phyloP scores from a whole-genome alignment of 768 basidiomycete species.

The Porpolomopsis calyptriformis region DNA sequence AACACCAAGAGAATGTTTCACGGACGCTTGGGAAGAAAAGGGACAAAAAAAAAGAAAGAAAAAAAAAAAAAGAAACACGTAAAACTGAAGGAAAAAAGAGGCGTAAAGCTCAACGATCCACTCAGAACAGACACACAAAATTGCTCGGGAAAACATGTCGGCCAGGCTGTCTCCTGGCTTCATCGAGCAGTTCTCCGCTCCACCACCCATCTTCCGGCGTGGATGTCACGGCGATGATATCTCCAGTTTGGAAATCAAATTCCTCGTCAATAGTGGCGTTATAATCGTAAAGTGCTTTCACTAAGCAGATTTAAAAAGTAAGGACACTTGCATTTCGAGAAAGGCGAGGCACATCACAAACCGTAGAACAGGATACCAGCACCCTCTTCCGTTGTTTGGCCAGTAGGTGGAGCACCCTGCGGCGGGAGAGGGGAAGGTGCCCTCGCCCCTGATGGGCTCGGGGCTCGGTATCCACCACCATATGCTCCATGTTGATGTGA shows the following conservation, averaged over 20 bases:
- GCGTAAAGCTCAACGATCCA: slow-evolving; percentile 3
- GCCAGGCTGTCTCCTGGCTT: slow-evolving; percentile 57
- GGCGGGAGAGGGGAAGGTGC: slow-evolving; percentile 43
- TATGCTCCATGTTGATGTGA: slow-evolving; percentile 23
- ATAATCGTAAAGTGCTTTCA: slow-evolving; percentile 87
- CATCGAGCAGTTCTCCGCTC: slow-evolving; percentile 82
- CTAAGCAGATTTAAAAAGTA: slow-evolving; percentile 27
- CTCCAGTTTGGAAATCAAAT: slow-evolving; percentile 91
- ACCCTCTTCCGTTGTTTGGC: slow-evolving; percentile 75
- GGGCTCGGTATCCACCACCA: slow-evolving; percentile 28
- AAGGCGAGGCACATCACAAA: slow-evolving; percentile 27
- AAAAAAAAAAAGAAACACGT: no score
- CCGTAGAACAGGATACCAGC: slow-evolving; percentile 81
- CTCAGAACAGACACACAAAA: slow-evolving; percentile 70
- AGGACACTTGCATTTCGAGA: neutral
- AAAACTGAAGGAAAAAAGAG: slow-evolving; percentile 1
- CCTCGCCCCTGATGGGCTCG: slow-evolving; percentile 32
- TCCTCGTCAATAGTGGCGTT: slow-evolving; percentile 79
- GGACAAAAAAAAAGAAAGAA: no score
- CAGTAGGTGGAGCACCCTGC: slow-evolving; percentile 33
- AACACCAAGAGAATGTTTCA: no score
- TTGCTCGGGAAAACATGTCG: slow-evolving; percentile 82
- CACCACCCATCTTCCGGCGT: slow-evolving; percentile 98
- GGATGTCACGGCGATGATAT: slow-evolving; percentile 90
- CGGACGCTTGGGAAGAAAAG: no score